Conservation (phyloP, 2,329 filamentous ascomycete genomes). For the Penicillium crustosum region DNA sequence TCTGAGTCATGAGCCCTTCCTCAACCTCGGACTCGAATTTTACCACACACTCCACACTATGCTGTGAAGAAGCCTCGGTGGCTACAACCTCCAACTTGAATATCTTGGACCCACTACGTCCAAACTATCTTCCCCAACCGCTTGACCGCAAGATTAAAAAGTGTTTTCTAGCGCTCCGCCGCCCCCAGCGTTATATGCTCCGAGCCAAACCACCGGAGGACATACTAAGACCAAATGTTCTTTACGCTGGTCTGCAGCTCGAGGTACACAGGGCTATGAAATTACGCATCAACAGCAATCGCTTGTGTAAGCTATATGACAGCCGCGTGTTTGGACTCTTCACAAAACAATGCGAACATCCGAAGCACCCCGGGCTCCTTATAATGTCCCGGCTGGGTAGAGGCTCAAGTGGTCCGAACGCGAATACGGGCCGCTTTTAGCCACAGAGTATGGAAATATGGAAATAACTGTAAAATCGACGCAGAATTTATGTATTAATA, state of each 20-base stretch:
- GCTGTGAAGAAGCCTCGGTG: not conserved
- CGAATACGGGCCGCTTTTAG: not conserved
- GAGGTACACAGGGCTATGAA: not conserved
- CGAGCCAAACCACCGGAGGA: not conserved
- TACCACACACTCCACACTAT: not conserved
- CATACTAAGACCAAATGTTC: not conserved
- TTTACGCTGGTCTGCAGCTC: not conserved
- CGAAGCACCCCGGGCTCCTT: not conserved
- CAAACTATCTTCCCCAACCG: conserved; percentile 20
- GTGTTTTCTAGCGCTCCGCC: not conserved
- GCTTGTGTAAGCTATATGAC: not conserved
- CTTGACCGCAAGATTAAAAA: conserved; percentile 27
- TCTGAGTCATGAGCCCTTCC: not conserved
- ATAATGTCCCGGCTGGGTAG: not conserved
- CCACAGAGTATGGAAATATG: not conserved
- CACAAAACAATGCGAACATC: not conserved
- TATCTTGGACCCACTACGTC: conserved; percentile 21
- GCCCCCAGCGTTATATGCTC: not conserved
- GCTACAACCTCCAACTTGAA: conserved; percentile 4
- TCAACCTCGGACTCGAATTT: not conserved
- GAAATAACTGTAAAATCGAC: not conserved
- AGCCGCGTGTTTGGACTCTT: not conserved
- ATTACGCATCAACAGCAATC: not conserved
- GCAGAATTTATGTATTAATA: not conserved
- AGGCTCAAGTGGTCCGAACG: not conserved